These are phyloP conservation scores for Pyrenula aspistea DNA, from an alignment of 495 filamentous ascomycete species.

Conservation along the genomic window DNA sequence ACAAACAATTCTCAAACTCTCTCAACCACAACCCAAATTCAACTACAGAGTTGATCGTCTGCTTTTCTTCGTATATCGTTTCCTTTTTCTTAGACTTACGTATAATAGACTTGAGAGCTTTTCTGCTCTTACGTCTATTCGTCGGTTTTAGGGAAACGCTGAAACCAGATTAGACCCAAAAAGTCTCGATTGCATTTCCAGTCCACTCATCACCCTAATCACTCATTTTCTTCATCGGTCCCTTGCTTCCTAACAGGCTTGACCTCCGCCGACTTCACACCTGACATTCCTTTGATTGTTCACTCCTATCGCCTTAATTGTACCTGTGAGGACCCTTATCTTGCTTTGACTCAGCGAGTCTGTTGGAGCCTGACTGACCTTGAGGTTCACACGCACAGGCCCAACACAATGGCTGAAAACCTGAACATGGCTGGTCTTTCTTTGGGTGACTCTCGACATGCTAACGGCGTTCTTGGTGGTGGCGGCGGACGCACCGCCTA, in stretches of 20 bases:
- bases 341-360: neutral
- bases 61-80: neutral
- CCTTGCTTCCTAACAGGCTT: too few species aligned
- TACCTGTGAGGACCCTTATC: neutral
- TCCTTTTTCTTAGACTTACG: neutral
- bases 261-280: too few species aligned
- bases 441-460: slow-evolving; percentile 62
- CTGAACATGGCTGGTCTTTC: slow-evolving; percentile 81
- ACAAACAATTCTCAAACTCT: neutral
- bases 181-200: neutral
- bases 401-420: slow-evolving; percentile 77
- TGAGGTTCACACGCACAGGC: neutral
- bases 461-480: slow-evolving; percentile 24
- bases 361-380: neutral
- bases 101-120: neutral
- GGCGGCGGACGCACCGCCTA: slow-evolving; percentile 61
- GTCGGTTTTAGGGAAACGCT: neutral
- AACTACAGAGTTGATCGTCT: neutral
- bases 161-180: neutral
- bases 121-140: neutral
- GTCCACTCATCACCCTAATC: slow-evolving; percentile 2
- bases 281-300: neutral
- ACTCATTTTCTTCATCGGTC: slow-evolving; percentile 4
- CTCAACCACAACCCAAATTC: neutral
- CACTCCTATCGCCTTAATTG: slow-evolving; percentile 1